Evolutionary conservation across 2,329 filamentous ascomycete genomes (phyloP), one percentile per base, ranked within the genome.

Genomic region (Fusarium stilboides): DNA sequence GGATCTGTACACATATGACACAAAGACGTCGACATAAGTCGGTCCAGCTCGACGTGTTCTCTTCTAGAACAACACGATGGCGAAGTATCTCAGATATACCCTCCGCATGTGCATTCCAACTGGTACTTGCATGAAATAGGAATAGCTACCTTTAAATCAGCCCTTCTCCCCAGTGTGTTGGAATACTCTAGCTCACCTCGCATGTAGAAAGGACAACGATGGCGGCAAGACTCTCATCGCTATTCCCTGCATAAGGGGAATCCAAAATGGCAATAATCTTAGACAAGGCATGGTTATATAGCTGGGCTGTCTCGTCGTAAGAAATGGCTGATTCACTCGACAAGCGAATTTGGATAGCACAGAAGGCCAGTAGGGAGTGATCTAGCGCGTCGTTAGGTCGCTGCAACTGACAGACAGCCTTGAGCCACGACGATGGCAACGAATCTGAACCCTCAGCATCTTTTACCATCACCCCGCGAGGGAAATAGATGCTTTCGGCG

Each of bases 31-130:
- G 59, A 6, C 59, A 51, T 3, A 64, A 26, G 6, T 64, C 52
- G 5, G 28, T 40, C 60, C 61, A 64, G 14, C 28, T 51, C 1
- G 28, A 9, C 13, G 44, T 34, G 1, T 33, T 36, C 1, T 40
- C 12, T 5, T 33, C 22, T 1, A 44, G 43, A 1, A 33, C 39
- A 7, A 2, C 22, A 3, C 61, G 28, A 1, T 40, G 54, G 1
- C 59, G 61, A 1, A 64, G 61, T 3, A 64, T 64, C 2, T 49
- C 61, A 0, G 59, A 64, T n/a, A 64, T 49, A 0, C 61, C 61
- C n/a, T 64, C 44, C 0, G 28, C 59, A 12, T 64, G 61, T 6
- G 59, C 61, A 1, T 58, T 45, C 61, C 61, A 64, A 1, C 51
- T 64, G 0, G 39, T 36, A 14, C 59, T 64, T 4, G 33, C 19